A percentile compares a stretch with the other conserved stretches of the same genome.
Evolutionary conservation across 139 green algal genomes (phyloP).

Genomic region (Chlorella sorokiniana): DNA sequence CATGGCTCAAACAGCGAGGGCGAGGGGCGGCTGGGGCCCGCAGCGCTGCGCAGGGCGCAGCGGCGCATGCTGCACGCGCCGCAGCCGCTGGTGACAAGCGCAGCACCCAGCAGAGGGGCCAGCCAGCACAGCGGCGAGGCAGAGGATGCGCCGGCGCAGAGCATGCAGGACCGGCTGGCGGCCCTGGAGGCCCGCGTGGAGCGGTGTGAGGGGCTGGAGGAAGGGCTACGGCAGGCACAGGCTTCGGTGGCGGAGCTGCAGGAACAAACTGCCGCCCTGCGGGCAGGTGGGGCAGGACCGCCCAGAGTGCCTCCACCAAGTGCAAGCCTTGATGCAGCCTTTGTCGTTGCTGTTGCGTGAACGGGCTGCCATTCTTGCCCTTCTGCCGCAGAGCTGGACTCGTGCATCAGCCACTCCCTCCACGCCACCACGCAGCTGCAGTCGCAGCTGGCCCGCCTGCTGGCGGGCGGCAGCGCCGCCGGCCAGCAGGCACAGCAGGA

Average conservation of each 20-base stretch:
- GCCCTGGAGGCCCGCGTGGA: slow-evolving; percentile 9
- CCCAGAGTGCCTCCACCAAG: neutral
- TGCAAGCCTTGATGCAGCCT: neutral
- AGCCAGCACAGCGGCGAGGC: neutral
- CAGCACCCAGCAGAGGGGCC: neutral
- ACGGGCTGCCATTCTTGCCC: neutral
- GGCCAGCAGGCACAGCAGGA: neutral
- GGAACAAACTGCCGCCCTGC: neutral
- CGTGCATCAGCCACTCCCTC: slow-evolving; percentile 3
- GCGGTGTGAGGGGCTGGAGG: neutral
- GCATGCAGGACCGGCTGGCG: neutral
- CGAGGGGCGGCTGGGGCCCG: slow-evolving; percentile 10
- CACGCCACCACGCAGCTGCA: slow-evolving; percentile 1
- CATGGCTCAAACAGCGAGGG: slow-evolving; percentile 15
- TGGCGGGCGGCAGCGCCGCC: neutral
- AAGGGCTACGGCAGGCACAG: neutral
- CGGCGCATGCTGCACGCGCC: neutral
- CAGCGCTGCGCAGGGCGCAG: neutral
- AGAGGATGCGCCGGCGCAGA: too few species aligned
- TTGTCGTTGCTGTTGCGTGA: neutral
- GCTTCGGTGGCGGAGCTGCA: neutral
- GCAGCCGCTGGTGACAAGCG: neutral
- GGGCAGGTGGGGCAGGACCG: slow-evolving; percentile 3
- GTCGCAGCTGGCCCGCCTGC: neutral
- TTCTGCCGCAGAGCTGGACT: neutral